Evolutionary conservation across 78 protist species (phyloP), one percentile per base, ranked within the genome.

Genomic region (Dictyostelium brefeldianum): DNA sequence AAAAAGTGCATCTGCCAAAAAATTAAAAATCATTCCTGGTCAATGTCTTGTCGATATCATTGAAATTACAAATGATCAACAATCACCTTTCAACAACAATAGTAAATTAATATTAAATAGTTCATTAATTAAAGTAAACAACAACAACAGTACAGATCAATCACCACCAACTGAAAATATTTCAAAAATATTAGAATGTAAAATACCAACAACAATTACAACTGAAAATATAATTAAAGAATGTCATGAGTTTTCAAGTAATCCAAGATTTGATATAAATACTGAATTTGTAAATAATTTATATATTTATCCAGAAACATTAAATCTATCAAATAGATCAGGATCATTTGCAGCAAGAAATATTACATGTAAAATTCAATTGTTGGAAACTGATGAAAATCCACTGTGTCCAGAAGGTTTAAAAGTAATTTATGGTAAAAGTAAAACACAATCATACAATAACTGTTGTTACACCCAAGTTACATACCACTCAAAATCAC

Each of bases 331-430:
- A 10, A 77, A 74, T 65, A 69, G 93, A 22, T 25, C 54, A 5
- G 93, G 93, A 12, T 59, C 79, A 27, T 27, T 87, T 4, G 81
- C 91, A 11, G 96, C 96, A 7, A 46, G 96, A 36, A 93, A 93
- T 46, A 65, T 93, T 15, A 80, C 89, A 25, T 50, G 81, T 51
- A 89, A 93, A 50, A 53, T 93, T 12, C 89, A 87, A 59, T 20
- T 93, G 10, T 70, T 93, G 85, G 96, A 93, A 51, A 51, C 48
- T 9, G 96, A 93, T 41, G 83, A 85, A 11, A 89, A 90, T 48
- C 75, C 75, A 17, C 36, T 90, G 17, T 53, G 81, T 62, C 77
- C 50, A 25, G 95, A 90, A 3, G 95, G 95, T 15, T 47, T 87
- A 53, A 87, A 87, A 29, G 51, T 54, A 31, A 87, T 87, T 79